Conservation (phyloP, 805 yeast species). For the Zygotorulaspora sp. region DNA sequence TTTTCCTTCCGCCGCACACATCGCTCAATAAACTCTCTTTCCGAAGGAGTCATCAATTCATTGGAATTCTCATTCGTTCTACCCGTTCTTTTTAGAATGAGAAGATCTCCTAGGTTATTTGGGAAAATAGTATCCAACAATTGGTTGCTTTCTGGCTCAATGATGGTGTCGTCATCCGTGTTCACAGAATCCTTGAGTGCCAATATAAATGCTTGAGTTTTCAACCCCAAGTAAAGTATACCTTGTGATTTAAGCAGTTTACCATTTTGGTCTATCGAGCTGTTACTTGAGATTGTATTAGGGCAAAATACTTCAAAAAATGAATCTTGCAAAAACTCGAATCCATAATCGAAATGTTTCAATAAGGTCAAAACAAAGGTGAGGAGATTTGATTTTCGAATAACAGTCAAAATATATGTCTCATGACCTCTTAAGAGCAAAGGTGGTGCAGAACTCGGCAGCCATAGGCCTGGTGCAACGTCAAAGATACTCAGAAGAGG, state of each 20-base stretch:
- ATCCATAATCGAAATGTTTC: constrained; percentile 82
- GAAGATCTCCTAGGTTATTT: constrained; percentile 43
- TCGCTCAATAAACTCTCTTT: constrained; percentile 69
- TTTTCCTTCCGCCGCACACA: constrained; percentile 68
- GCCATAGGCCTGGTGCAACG: constrained; percentile 68
- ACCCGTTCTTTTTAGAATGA: constrained; percentile 31
- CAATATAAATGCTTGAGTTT: constrained; percentile 92
- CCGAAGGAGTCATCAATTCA: constrained; percentile 61
- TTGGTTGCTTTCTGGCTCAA: constrained; percentile 37
- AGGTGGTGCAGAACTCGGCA: constrained; percentile 56
- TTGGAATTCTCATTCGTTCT: constrained; percentile 20
- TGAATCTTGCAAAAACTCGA: constrained; percentile 76
- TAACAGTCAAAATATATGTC: constrained; percentile 41
- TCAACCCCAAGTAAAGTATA: constrained; percentile 72
- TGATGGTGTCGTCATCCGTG: constrained; percentile 12
- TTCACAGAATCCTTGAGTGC: constrained; percentile 52
- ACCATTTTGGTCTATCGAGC: constrained; percentile 34
- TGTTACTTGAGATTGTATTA: constrained; percentile 29
- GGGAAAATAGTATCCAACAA: constrained; percentile 77
- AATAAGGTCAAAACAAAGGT: constrained; percentile 84
- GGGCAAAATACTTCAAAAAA: constrained; percentile 89
- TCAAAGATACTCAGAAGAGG: constrained; percentile 69
- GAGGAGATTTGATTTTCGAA: constrained; percentile 81
- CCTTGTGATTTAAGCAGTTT: constrained; percentile 78
- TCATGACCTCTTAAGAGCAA: constrained; percentile 55